Percentiles rank a stretch among this genome's conserved stretches.
Conservation (phyloP, 805 yeast genomes). For the Metschnikowia anglica region DNA sequence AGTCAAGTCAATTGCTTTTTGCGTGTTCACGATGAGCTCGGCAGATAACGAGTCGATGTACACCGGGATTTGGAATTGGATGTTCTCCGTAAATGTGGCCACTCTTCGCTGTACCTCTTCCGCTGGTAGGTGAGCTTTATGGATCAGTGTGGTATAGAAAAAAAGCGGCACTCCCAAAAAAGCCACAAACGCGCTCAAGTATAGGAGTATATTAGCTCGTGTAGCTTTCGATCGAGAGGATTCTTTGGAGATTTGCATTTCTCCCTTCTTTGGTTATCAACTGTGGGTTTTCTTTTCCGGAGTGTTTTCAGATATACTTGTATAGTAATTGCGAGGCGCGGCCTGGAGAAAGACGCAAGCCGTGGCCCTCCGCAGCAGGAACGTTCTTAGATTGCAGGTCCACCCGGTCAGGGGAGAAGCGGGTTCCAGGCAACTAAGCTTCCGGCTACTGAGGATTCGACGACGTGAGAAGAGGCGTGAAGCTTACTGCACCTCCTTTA, state of each 20-base stretch:
- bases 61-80: conserved; percentile 43
- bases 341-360: too few relatives aligned
- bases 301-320: too few relatives aligned
- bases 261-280: not conserved
- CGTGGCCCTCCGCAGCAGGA: too few relatives aligned
- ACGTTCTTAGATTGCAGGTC: too few relatives aligned
- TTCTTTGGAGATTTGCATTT: conserved; percentile 14
- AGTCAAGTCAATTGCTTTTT: conserved; percentile 33
- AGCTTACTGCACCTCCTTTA: too few relatives aligned
- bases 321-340: too few relatives aligned
- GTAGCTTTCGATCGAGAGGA: conserved; percentile 11
- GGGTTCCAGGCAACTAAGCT: too few relatives aligned
- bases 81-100: conserved; percentile 22
- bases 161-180: conserved; percentile 59
- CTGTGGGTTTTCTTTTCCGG: not conserved
- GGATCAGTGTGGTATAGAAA: conserved; percentile 57
- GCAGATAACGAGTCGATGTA: conserved; percentile 34
- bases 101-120: conserved; percentile 36
- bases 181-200: conserved; percentile 21
- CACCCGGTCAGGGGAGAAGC: too few relatives aligned
- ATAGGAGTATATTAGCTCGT: conserved; percentile 13
- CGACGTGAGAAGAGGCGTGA: too few relatives aligned
- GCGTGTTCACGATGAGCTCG: conserved; percentile 35
- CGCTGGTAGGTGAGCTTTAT: conserved; percentile 60
- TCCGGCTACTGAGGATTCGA: too few relatives aligned